Evolutionary conservation across 1,284 basidiomycete species (phyloP), one percentile per base, ranked within the genome.

Genomic region (Inonotus obliquus): DNA sequence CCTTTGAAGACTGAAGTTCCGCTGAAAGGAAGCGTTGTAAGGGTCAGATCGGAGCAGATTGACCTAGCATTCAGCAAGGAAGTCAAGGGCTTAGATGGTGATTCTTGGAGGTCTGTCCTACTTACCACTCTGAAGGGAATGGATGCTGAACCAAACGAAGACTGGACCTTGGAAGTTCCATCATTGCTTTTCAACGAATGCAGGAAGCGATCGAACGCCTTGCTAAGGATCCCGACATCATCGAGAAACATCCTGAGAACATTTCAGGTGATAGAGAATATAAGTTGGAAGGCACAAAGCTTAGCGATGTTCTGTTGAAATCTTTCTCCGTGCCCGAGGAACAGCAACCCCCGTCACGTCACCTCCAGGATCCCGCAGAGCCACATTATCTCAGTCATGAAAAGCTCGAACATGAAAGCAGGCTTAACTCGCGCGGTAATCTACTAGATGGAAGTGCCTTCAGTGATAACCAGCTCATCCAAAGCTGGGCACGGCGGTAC

Each of bases 401-500:
- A 32, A 69, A 60, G 7, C 63, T 78, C 49, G 76, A 79, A 37
- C 77, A 77, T 57, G 67, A 65, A 5, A 67, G 67, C 59, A 69
- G 67, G 55, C 68, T 71, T 25, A 61, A 57, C 25, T 66, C 67
- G 32, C 65, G 69, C 3, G 65, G 69, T 32, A 41, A 14, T 5
- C 23, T 23, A 17, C 41, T 14, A 14, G 35, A 6, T 2, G n/a
- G 54, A 35, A 85, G 90, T 9, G 77, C 83, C 4, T 89, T 94
- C 70, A 78, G 78, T 65, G 76, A 86, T 25, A 85, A 94, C 69
- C 80, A 86, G 74, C 74, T 82, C 45, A 88, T 94, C 45, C 81
- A 83, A 65, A 90, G 85, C 67, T 94, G 92, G 92, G 85, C 85
- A 2, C 74, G 73, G 55, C 78, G 92, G 52, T 86, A 93, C 72